Evolutionary conservation across 768 basidiomycete genomes (phyloP).

Genomic region (Phaffia australis): DNA sequence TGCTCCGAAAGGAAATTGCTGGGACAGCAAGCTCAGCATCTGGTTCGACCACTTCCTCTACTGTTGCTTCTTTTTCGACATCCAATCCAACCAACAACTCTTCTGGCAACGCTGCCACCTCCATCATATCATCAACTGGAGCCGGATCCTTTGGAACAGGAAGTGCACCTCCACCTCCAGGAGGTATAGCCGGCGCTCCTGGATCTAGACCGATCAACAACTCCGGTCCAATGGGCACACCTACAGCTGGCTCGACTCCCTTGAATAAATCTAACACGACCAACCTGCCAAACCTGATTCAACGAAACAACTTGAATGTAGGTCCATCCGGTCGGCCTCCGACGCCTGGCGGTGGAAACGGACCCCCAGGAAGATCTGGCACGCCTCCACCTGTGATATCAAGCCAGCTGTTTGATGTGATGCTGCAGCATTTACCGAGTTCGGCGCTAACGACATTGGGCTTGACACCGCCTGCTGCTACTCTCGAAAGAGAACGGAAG

Average conservation of each 20-base stretch:
- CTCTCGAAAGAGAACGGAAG: constrained; percentile 14
- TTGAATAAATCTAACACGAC: constrained; percentile 8
- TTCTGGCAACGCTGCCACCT: too few relatives aligned
- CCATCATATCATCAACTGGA: not conserved
- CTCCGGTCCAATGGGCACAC: not conserved
- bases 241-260: not conserved
- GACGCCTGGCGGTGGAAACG: constrained; percentile 1
- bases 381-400: constrained; percentile 4
- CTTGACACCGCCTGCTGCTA: constrained; percentile 7
- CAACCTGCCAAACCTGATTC: constrained; percentile 14
- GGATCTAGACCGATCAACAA: not conserved
- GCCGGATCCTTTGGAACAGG: not conserved
- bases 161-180: not conserved
- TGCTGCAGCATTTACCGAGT: constrained; percentile 21
- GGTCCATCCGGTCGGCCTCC: constrained; percentile 3
- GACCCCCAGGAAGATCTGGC: not conserved
- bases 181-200: not conserved
- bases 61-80: not conserved
- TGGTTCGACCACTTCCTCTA: not conserved
- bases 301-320: constrained; percentile 8
- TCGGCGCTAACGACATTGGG: constrained; percentile 9
- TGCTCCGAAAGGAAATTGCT: constrained; percentile 20
- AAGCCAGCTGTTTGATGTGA: constrained; percentile 17
- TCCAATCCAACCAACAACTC: not conserved
- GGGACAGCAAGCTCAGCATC: not conserved